These are phyloP conservation scores for Vitis hybrid DNA, from an alignment of 177 flowering plant genomes.

Conservation along the genomic window DNA sequence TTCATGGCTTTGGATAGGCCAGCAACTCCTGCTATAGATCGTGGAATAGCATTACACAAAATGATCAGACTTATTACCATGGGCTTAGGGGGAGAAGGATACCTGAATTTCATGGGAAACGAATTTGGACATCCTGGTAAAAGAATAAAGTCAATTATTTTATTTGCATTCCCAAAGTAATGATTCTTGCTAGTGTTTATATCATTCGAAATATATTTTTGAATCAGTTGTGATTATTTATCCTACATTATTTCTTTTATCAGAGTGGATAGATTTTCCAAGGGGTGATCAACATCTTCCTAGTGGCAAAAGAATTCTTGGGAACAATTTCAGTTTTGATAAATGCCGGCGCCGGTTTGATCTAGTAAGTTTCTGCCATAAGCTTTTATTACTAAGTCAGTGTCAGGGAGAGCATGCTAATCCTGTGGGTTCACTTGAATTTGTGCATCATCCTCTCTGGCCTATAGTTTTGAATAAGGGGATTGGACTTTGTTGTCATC, in stretches of 20 bases:
- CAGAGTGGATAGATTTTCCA: constrained; percentile 99
- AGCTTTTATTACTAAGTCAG: not conserved
- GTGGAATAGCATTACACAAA: constrained; percentile 98
- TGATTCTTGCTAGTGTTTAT: not conserved
- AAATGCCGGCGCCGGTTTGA: constrained; percentile 99
- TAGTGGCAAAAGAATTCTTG: constrained; percentile 62
- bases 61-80: constrained; percentile 98
- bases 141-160: not conserved
- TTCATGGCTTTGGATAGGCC: constrained; percentile 95
- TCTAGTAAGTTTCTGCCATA: constrained; percentile 54
- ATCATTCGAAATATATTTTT: too few relatives aligned
- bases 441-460: constrained; percentile 1
- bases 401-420: not conserved
- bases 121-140: constrained; percentile 99
- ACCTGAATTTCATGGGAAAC: constrained; percentile 99
- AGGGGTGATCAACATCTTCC: constrained; percentile 85
- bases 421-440: not conserved
- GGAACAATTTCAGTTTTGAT: constrained; percentile 82
- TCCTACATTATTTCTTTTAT: not conserved
- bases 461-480: not conserved
- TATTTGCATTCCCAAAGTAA: not conserved
- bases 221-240: not conserved
- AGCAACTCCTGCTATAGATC: constrained; percentile 82
- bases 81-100: constrained; percentile 99
- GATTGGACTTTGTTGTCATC: not conserved